Percentiles rank a stretch among this genome's conserved stretches.
Conservation (phyloP, 371 early-diverging fungal genomes). For the Lichtheimia ramosa region DNA sequence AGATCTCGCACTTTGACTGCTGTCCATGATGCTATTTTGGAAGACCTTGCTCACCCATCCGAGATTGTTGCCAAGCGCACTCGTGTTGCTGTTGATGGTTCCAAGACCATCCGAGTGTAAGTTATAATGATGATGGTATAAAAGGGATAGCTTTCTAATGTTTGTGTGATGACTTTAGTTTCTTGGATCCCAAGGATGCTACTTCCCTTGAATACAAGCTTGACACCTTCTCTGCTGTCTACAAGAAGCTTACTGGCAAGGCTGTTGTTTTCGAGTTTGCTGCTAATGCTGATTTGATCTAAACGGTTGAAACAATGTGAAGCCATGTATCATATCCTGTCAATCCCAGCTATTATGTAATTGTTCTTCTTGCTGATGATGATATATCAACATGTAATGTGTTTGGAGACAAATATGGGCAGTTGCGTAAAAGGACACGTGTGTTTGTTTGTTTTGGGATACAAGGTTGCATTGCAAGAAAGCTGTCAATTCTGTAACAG, state of each 20-base stretch:
- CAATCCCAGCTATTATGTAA: no score
- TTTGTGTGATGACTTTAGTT: slow-evolving; percentile 40
- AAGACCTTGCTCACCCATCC: slow-evolving; percentile 96
- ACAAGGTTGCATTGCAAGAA: no score
- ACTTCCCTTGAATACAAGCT: slow-evolving; percentile 97
- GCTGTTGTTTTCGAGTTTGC: slow-evolving; percentile 97
- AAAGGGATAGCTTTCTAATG: no score
- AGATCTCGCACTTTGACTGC: slow-evolving; percentile 94
- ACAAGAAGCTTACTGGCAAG: slow-evolving; percentile 96
- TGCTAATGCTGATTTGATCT: slow-evolving; percentile 37
- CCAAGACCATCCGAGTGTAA: slow-evolving; percentile 91
- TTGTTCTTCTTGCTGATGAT: no score
- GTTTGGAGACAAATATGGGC: no score
- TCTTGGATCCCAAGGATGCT: slow-evolving; percentile 96
- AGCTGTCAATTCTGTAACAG: no score
- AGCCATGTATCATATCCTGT: no score
- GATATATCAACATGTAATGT: no score
- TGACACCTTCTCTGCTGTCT: slow-evolving; percentile 94
- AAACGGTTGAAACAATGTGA: neutral
- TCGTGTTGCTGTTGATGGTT: slow-evolving; percentile 93
- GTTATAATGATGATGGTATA: slow-evolving; percentile 6
- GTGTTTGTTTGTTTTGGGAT: no score
- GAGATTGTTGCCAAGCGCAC: slow-evolving; percentile 97
- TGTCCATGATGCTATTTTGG: slow-evolving; percentile 95
- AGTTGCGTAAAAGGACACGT: no score